phyloP scores from a whole-genome alignment of 495 filamentous ascomycete genomes.

The Penicillium lagena region DNA sequence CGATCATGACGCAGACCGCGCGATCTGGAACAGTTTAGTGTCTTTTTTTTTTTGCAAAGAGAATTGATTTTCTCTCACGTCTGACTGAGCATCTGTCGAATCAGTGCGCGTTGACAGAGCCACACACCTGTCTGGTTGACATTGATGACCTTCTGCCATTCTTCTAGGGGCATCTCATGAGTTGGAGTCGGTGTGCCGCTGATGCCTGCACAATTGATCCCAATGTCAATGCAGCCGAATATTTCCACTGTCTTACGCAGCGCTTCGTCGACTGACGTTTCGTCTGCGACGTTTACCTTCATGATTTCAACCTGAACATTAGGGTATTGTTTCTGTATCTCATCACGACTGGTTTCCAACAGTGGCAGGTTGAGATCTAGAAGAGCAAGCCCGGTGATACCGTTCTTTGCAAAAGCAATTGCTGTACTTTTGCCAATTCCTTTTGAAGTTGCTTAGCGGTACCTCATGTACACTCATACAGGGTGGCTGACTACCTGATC shows the following conservation, averaged over 20 bases:
- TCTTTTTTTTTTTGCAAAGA: neutral
- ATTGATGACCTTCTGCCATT: conserved; percentile 35
- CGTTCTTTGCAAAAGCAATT: conserved; percentile 14
- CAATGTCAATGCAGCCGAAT: conserved; percentile 44
- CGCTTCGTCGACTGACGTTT: conserved; percentile 12
- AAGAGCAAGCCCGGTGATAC: conserved; percentile 13
- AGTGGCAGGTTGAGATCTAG: conserved; percentile 13
- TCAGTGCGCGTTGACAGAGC: conserved; percentile 39
- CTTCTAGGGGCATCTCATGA: conserved; percentile 21
- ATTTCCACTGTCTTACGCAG: conserved; percentile 10
- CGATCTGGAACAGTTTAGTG: conserved; percentile 2
- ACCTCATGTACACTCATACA: neutral
- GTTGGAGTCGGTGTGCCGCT: conserved; percentile 15
- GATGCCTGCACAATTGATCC: conserved; percentile 43
- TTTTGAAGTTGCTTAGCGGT: conserved; percentile 2
- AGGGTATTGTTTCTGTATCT: conserved; percentile 6
- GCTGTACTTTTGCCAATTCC: conserved; percentile 23
- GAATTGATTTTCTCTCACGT: conserved; percentile 15
- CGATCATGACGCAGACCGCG: conserved; percentile 13
- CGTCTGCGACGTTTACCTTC: conserved; percentile 13
- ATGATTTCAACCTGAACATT: conserved; percentile 6
- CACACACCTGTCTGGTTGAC: conserved; percentile 44
- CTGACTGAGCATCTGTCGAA: conserved; percentile 45
- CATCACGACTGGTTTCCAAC: conserved; percentile 7
- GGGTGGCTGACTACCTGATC: conserved; percentile 7